phyloP scores from a whole-genome alignment of 495 filamentous ascomycete genomes.

The Lasiosphaeria miniovina region DNA sequence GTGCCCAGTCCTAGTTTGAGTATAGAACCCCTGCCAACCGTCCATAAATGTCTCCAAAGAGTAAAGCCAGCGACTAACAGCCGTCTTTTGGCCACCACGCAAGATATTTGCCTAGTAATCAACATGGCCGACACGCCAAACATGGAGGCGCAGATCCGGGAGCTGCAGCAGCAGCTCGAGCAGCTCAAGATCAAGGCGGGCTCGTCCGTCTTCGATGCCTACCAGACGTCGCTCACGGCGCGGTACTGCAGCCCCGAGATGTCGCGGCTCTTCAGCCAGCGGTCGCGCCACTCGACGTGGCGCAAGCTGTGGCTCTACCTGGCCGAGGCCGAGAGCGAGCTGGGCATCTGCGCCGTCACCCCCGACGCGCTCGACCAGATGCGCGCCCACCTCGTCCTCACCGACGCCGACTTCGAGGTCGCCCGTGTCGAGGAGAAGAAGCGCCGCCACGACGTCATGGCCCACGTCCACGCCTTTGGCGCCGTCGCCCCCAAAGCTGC shows the following conservation, averaged over 20 bases:
- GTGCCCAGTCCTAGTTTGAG: too few relatives aligned
- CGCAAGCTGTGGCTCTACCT: slow-evolving; percentile 79
- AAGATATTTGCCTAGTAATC: neutral
- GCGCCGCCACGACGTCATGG: slow-evolving; percentile 59
- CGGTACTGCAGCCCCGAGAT: slow-evolving; percentile 67
- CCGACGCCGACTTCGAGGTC: slow-evolving; percentile 75
- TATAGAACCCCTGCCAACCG: too few relatives aligned
- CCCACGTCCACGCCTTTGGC: slow-evolving; percentile 57
- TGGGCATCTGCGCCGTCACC: slow-evolving; percentile 59
- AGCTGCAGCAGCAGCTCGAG: neutral
- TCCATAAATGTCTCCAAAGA: too few relatives aligned
- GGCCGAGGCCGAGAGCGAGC: slow-evolving; percentile 75
- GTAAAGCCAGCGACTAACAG: too few relatives aligned
- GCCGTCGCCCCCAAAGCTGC: slow-evolving; percentile 82
- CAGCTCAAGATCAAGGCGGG: neutral
- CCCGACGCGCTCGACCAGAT: slow-evolving; percentile 73
- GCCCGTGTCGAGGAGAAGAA: slow-evolving; percentile 70
- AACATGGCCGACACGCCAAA: neutral
- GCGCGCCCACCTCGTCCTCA: slow-evolving; percentile 65
- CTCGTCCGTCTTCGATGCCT: neutral
- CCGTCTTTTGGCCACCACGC: neutral
- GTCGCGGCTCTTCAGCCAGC: slow-evolving; percentile 64
- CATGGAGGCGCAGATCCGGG: neutral
- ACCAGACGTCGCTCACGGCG: slow-evolving; percentile 65
- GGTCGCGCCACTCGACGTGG: slow-evolving; percentile 72